Percentiles rank a stretch among this genome's conserved stretches.
phyloP scores from a whole-genome alignment of 192 early-diverging fungal species.

The Coemansia sp. region DNA sequence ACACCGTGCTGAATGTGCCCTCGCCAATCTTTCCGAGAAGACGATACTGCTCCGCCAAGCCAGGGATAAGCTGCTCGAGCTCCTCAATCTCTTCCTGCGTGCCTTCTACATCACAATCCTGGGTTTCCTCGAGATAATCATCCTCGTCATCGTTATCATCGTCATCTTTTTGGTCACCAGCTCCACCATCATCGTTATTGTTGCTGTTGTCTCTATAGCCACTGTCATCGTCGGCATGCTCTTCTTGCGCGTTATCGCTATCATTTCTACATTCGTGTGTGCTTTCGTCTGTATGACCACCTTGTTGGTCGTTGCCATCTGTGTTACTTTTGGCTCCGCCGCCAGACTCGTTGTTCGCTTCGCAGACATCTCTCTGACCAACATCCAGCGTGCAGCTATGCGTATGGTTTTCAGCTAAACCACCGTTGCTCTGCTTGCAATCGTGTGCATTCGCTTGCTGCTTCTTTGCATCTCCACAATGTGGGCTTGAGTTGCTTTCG shows the following conservation, averaged over 20 bases:
- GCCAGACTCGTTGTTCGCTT: no score
- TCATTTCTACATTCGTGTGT: conserved; percentile 2
- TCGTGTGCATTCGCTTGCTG: no score
- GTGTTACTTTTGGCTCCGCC: neutral
- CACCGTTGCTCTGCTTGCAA: no score
- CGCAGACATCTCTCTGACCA: neutral
- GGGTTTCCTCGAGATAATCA: conserved; percentile 29
- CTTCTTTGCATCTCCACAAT: neutral
- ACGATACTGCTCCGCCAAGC: conserved; percentile 62
- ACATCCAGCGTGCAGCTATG: neutral
- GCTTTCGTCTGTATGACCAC: neutral
- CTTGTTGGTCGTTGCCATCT: neutral
- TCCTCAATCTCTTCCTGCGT: conserved; percentile 64
- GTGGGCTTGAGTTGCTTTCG: neutral
- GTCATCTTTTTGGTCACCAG: neutral
- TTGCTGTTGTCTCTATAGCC: neutral
- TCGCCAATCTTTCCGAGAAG: conserved; percentile 83
- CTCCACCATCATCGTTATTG: conserved; percentile 1
- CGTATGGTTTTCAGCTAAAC: neutral
- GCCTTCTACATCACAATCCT: neutral
- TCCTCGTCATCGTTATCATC: conserved; percentile 24
- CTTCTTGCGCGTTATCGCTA: conserved; percentile 6
- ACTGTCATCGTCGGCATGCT: conserved; percentile 3
- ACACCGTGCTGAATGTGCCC: conserved; percentile 92
- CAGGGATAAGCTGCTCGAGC: conserved; percentile 61